A percentile compares a stretch with the other conserved stretches of the same genome.
phyloP scores from a whole-genome alignment of 192 early-diverging fungal genomes.

The Entomortierella parvispora region DNA sequence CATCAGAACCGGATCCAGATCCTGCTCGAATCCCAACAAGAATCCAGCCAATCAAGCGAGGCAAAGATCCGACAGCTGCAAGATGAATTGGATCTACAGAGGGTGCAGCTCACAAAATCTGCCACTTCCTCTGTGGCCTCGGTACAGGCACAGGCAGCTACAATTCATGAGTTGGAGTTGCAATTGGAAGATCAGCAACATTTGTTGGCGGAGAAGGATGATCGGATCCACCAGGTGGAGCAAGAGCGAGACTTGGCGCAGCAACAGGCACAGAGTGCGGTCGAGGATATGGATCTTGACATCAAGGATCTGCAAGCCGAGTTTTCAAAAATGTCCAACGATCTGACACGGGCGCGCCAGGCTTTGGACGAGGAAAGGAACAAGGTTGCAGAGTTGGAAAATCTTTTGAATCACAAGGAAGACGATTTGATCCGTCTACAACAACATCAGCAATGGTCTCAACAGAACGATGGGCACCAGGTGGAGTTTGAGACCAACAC shows the following conservation, averaged over 20 bases:
- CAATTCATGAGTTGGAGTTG: slow-evolving; percentile 17
- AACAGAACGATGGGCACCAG: no score
- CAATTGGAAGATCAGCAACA: slow-evolving; percentile 33
- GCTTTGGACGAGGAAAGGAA: slow-evolving; percentile 14
- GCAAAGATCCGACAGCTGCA: slow-evolving; percentile 25
- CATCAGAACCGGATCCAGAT: slow-evolving; percentile 20
- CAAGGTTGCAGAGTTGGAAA: slow-evolving; percentile 11
- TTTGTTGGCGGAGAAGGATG: slow-evolving; percentile 34
- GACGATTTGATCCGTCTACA: slow-evolving; percentile 14
- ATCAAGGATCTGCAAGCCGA: slow-evolving; percentile 16
- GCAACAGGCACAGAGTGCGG: slow-evolving; percentile 29
- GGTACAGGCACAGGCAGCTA: background rate
- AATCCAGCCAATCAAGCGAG: slow-evolving; percentile 16
- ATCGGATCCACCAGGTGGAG: slow-evolving; percentile 31
- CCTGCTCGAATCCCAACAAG: slow-evolving; percentile 16
- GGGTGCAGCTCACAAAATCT: slow-evolving; percentile 8
- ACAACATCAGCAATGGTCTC: background rate
- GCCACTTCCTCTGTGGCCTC: slow-evolving; percentile 6
- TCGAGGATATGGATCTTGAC: slow-evolving; percentile 38
- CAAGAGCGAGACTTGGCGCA: slow-evolving; percentile 28
- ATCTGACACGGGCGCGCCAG: slow-evolving; percentile 13
- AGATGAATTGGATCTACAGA: slow-evolving; percentile 20
- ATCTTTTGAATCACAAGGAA: slow-evolving; percentile 14
- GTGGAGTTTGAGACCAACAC: background rate
- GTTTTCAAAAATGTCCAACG: slow-evolving; percentile 2